A percentile compares a stretch with the other conserved stretches of the same genome.
These are phyloP conservation scores for Candida cerambycidarum DNA, from an alignment of 805 yeast genomes.

Conservation along the genomic window DNA sequence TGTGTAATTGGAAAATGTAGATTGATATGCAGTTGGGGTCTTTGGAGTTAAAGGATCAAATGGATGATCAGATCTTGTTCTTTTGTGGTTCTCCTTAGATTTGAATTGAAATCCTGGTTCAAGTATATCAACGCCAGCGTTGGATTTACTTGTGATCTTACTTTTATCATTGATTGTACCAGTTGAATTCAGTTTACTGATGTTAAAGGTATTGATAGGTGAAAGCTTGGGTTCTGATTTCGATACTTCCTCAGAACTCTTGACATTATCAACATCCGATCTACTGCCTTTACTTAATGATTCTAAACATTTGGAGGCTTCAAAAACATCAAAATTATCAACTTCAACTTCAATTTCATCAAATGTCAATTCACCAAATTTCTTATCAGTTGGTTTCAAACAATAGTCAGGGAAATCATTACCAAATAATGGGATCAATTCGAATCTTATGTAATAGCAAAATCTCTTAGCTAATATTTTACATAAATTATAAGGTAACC, in stretches of 20 bases:
- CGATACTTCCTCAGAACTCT: neutral
- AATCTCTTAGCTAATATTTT: constrained; percentile 66
- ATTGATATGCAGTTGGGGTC: constrained; percentile 3
- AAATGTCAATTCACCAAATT: constrained; percentile 62
- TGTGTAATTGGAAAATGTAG: neutral
- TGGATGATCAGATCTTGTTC: constrained; percentile 1
- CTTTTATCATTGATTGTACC: neutral
- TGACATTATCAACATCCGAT: neutral
- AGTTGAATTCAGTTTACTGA: constrained; percentile 2
- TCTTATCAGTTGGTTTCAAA: constrained; percentile 56
- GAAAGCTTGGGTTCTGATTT: neutral
- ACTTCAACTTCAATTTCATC: constrained; percentile 24
- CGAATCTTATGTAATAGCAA: constrained; percentile 73
- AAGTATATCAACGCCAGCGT: constrained; percentile 8
- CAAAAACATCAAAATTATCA: constrained; percentile 29
- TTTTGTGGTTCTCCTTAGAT: constrained; percentile 1
- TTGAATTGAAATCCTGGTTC: constrained; percentile 6
- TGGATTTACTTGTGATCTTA: neutral
- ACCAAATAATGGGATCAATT: constrained; percentile 81
- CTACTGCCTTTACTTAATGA: constrained; percentile 16
- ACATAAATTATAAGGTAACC: constrained; percentile 78
- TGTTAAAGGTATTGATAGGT: neutral
- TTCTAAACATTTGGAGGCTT: constrained; percentile 38
- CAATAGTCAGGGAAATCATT: constrained; percentile 61
- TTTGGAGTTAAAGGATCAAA: constrained; percentile 5